Evolutionary conservation across 1,284 basidiomycete genomes (phyloP), one percentile per base, ranked within the genome.

Genomic region (Cerioporus squamosus): DNA sequence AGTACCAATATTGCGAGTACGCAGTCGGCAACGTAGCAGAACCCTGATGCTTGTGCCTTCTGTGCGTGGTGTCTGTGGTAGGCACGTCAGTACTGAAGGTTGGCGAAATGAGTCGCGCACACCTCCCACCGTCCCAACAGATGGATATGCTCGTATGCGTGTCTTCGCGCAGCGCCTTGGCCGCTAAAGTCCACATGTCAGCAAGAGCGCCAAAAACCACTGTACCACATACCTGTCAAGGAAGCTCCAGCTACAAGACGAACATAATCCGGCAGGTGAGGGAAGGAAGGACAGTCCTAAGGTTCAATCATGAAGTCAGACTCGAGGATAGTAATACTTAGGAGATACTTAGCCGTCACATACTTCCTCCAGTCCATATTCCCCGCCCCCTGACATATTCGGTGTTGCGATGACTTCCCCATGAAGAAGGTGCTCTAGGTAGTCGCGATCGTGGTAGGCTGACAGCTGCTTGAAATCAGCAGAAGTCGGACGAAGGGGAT

Each of bases 21-120:
- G 53, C 90, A 89, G 71, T 98, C 96, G 4, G 94, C 93, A 26
- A 97, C 88, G 71, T 97, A 98, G 76, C 95, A 98, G 74, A 95
- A 98, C 0, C 95, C 96, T 2, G 91, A 87, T 0, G 94, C 93
- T 50, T 79, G 80, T 0, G 82, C 78, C 69, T 90, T 90, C 53
- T 85, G 84, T 0, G 90, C 88, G 63, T 94, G 93, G 64, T 94
- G 93, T 68, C 91, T 89, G 55, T 6, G 1, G 49, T 49, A 38
- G 39, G 47, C 51, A 48, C 4, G 6, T 42, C 15, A 42, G n/a
- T 6, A 42, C 7, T 8, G n/a, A 42, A n/a, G n/a, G 15, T 15
- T n/a, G n/a, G n/a, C n/a, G 24, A 15, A 26, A 3, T 26, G 18
- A 15, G 6, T 6, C 23, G 22, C n/a, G 24, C 51, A 7, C 70